A percentile compares a stretch with the other conserved stretches of the same genome.
Conservation (phyloP, 1,284 basidiomycete species). For the Fomitopsis palustris region DNA sequence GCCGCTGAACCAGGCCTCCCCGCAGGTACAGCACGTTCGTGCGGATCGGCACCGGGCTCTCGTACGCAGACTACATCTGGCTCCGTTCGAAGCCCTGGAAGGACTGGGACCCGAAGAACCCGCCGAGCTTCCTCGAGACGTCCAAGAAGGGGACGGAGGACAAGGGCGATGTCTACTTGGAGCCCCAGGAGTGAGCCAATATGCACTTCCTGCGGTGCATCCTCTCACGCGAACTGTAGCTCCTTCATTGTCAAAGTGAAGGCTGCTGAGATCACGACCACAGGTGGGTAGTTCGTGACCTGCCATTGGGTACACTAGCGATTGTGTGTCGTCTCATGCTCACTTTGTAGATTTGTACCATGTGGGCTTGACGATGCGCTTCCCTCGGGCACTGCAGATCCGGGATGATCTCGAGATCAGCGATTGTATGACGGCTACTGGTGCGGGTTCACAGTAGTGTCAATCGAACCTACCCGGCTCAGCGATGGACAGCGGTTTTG, state of each 20-base stretch:
- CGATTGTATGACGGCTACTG: conserved; percentile 68
- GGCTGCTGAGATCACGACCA: conserved; percentile 79
- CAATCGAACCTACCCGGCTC: neutral
- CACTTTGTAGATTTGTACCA: conserved; percentile 69
- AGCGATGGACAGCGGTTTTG: conserved; percentile 37
- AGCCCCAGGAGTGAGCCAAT: conserved; percentile 66
- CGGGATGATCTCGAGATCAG: conserved; percentile 66
- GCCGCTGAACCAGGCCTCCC: neutral
- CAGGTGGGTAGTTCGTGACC: conserved; percentile 40
- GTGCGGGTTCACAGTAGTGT: conserved; percentile 33
- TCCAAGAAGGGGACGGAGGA: conserved; percentile 63
- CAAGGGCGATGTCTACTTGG: conserved; percentile 78
- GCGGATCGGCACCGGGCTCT: conserved; percentile 84
- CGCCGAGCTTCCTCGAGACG: conserved; percentile 59
- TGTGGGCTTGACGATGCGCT: conserved; percentile 78
- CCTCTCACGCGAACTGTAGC: conserved; percentile 33
- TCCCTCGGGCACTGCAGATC: conserved; percentile 81
- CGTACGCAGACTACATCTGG: conserved; percentile 83
- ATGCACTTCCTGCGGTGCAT: conserved; percentile 1
- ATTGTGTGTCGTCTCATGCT: neutral
- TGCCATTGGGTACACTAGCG: no score
- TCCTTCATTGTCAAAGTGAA: conserved; percentile 89
- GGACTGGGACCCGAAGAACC: conserved; percentile 59
- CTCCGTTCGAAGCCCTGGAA: conserved; percentile 76
- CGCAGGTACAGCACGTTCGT: conserved; percentile 76